Conservation (phyloP, 257 asterid species). For the Petrea volubilis region DNA sequence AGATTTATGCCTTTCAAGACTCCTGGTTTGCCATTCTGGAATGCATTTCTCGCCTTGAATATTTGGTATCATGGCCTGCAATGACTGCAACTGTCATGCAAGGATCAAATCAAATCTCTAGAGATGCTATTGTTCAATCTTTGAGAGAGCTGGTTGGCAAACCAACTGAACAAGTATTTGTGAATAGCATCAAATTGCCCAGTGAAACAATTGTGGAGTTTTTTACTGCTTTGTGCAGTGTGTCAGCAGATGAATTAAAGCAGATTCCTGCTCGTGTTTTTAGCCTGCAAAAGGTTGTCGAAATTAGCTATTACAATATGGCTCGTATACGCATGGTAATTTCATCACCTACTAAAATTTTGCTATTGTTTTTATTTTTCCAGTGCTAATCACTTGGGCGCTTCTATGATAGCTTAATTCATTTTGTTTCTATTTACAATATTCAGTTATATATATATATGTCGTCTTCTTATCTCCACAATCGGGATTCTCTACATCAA, state of each 20-base stretch:
- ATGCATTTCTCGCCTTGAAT: conserved; percentile 97
- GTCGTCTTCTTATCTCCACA: conserved; percentile 8
- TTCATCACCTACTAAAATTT: conserved; percentile 30
- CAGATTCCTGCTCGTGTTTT: conserved; percentile 95
- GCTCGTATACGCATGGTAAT: conserved; percentile 98
- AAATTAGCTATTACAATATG: conserved; percentile 98
- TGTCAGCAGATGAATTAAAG: conserved; percentile 95
- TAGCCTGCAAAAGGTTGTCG: conserved; percentile 98
- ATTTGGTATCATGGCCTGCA: conserved; percentile 84
- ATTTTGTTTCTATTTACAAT: neutral
- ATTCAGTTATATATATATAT: no score
- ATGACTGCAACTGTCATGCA: conserved; percentile 94
- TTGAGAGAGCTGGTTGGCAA: conserved; percentile 93
- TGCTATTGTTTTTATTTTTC: neutral
- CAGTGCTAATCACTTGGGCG: conserved; percentile 17
- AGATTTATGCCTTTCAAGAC: conserved; percentile 89
- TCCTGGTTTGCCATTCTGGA: conserved; percentile 95
- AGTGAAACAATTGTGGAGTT: conserved; percentile 98
- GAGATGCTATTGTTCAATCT: conserved; percentile 87
- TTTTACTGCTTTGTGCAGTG: conserved; percentile 90
- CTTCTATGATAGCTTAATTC: neutral
- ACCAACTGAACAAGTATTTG: conserved; percentile 89
- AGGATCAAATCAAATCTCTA: conserved; percentile 96
- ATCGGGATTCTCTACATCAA: neutral
- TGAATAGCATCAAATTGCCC: conserved; percentile 89